Evolutionary conservation across 1,284 basidiomycete species (phyloP).

Genomic region (Leccinum holopus): DNA sequence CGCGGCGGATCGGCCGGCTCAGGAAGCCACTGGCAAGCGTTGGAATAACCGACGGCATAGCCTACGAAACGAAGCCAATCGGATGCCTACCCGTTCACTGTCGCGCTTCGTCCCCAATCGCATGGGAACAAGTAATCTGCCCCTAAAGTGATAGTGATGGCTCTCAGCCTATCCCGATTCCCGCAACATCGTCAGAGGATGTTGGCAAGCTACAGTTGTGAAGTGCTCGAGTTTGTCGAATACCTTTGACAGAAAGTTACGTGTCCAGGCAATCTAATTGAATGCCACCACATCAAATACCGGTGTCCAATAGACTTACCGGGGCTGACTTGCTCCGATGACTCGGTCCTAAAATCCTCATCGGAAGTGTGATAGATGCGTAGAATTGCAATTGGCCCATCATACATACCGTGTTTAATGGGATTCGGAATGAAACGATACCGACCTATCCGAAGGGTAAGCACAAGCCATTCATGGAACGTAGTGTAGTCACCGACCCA

Average conservation of each 20-base stretch:
- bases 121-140: neutral
- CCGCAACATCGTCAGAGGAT: neutral
- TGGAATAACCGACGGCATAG: constrained; percentile 16
- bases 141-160: too few relatives aligned
- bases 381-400: neutral
- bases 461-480: neutral
- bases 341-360: neutral
- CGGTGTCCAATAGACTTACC: constrained; percentile 19
- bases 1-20: neutral
- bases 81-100: neutral
- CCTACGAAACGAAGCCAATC: constrained; percentile 14
- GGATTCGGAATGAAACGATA: neutral
- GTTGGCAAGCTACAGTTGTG: too few relatives aligned
- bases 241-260: neutral
- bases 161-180: too few relatives aligned
- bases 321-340: constrained; percentile 16
- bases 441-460: neutral
- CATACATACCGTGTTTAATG: neutral
- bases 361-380: neutral
- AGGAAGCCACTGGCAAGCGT: constrained; percentile 6
- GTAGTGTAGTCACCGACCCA: neutral
- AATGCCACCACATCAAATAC: neutral
- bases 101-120: neutral
- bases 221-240: neutral
- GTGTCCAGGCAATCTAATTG: neutral